phyloP scores from a whole-genome alignment of 2,329 filamentous ascomycete genomes.

The Aspergillus sp. region DNA sequence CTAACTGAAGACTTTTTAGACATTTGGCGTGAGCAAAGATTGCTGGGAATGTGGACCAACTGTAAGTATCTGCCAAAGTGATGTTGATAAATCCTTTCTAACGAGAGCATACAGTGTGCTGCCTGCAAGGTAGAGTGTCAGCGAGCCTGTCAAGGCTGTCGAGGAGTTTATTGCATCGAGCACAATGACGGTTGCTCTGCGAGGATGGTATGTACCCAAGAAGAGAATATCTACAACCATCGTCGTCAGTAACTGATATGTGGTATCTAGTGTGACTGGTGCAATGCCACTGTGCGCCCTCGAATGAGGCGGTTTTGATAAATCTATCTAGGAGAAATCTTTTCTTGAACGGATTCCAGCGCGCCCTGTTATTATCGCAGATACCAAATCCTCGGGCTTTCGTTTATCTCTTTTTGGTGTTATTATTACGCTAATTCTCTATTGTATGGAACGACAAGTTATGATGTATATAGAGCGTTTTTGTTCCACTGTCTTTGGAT shows the following conservation, averaged over 20 bases:
- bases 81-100: constrained; percentile 1
- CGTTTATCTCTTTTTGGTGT: not conserved
- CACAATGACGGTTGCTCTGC: constrained; percentile 77
- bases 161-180: constrained; percentile 74
- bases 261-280: constrained; percentile 37
- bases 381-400: too few species aligned
- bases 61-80: constrained; percentile 44
- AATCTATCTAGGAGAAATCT: not conserved
- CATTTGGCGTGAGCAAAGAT: constrained; percentile 55
- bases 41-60: constrained; percentile 87
- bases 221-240: not conserved
- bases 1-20: constrained; percentile 15
- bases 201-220: constrained; percentile 40
- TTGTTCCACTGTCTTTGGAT: not conserved
- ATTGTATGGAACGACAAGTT: too few species aligned
- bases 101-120: constrained; percentile 55
- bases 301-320: constrained; percentile 27
- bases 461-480: too few species aligned
- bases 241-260: constrained; percentile 1
- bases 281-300: constrained; percentile 34
- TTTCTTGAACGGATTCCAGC: too few species aligned
- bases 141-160: constrained; percentile 66
- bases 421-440: too few species aligned
- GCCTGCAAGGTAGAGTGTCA: constrained; percentile 70
- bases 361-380: too few species aligned